Conservation (phyloP, 768 basidiomycete species). For the Auricularia sp. region DNA sequence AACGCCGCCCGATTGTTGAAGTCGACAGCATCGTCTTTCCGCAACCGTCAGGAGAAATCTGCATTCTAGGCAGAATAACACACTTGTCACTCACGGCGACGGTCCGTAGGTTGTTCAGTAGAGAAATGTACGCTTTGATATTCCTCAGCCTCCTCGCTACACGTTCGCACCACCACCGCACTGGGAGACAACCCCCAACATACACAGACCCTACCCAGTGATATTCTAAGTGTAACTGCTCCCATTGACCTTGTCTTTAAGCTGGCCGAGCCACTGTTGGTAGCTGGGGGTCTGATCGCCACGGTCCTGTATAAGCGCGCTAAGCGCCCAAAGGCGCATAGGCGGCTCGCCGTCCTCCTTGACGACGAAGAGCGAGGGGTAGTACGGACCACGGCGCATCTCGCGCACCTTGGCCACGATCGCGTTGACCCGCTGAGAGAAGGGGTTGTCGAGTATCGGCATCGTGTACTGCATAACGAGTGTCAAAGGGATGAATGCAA, state of each 20-base stretch:
- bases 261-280: slow-evolving; percentile 80
- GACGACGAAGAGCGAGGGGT: slow-evolving; percentile 89
- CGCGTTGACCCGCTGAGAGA: slow-evolving; percentile 92
- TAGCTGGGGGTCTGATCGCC: slow-evolving; percentile 93
- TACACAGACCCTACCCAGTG: too few species aligned
- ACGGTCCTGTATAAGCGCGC: slow-evolving; percentile 89
- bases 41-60: too few species aligned
- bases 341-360: slow-evolving; percentile 98
- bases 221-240: slow-evolving; percentile 1
- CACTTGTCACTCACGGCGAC: too few species aligned
- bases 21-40: too few species aligned
- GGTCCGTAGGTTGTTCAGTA: too few species aligned
- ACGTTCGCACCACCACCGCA: too few species aligned
- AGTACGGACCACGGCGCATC: slow-evolving; percentile 84
- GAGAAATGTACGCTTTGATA: too few species aligned
- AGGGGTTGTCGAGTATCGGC: slow-evolving; percentile 83
- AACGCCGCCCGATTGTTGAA: too few species aligned
- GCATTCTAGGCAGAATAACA: too few species aligned
- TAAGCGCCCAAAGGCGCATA: slow-evolving; percentile 89
- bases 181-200: too few species aligned
- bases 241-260: slow-evolving; percentile 73
- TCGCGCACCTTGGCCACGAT: slow-evolving; percentile 92
- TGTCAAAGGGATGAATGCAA: background rate
- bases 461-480: slow-evolving; percentile 55
- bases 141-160: too few species aligned